Evolutionary conservation across 257 asterid genomes (phyloP).

Genomic region (Hygrophila difformis): DNA sequence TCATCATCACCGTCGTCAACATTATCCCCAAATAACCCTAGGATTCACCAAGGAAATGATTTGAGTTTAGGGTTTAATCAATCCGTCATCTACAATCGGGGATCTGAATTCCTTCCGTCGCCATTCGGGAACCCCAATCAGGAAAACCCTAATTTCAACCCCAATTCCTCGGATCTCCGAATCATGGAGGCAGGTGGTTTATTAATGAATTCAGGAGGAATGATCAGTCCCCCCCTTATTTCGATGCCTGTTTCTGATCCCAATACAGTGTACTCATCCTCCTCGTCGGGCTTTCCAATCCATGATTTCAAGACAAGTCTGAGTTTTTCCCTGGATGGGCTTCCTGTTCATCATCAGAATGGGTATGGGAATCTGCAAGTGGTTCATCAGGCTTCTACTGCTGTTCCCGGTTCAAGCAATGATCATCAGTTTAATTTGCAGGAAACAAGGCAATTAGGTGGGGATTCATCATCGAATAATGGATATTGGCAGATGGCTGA

Average conservation of each 20-base stretch:
- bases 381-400: too few species aligned
- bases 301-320: constrained; percentile 34
- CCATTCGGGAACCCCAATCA: constrained; percentile 18
- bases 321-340: constrained; percentile 42
- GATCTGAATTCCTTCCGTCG: constrained; percentile 14
- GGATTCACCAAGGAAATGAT: constrained; percentile 28
- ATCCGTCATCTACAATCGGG: constrained; percentile 15
- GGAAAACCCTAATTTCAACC: constrained; percentile 24
- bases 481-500: too few species aligned
- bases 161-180: constrained; percentile 1
- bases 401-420: too few species aligned
- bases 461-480: too few species aligned
- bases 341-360: constrained; percentile 6
- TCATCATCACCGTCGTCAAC: too few species aligned
- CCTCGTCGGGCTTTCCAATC: constrained; percentile 20
- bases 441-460: too few species aligned
- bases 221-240: constrained; percentile 13
- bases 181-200: constrained; percentile 20
- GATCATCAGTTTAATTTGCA: too few species aligned
- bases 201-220: constrained; percentile 6
- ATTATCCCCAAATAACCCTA: constrained; percentile 40
- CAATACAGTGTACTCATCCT: constrained; percentile 23
- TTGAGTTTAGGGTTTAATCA: constrained; percentile 28
- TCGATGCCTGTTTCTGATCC: constrained; percentile 22
- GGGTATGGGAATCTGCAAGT: constrained; percentile 22